Evolutionary conservation across 768 basidiomycete genomes (phyloP).

Genomic region (Boletus vermiculosoides): DNA sequence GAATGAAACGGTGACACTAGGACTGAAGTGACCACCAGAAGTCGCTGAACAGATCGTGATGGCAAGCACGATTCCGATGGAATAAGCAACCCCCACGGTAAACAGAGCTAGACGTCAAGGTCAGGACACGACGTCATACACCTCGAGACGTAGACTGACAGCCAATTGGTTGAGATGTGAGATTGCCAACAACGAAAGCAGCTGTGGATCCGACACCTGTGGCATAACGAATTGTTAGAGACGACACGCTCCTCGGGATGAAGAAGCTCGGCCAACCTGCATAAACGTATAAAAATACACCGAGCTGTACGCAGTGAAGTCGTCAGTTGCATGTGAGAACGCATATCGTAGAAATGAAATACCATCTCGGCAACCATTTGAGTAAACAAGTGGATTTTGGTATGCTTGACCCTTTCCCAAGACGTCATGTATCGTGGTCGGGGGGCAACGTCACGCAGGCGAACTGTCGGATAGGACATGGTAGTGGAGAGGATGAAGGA

Average conservation of each 20-base stretch:
- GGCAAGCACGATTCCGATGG: constrained; percentile 59
- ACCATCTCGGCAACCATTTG: constrained; percentile 66
- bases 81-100: constrained; percentile 59
- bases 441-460: constrained; percentile 42
- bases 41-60: constrained; percentile 49
- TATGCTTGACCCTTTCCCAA: constrained; percentile 53
- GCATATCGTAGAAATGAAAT: constrained; percentile 4
- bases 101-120: constrained; percentile 42
- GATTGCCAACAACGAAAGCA: constrained; percentile 47
- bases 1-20: constrained; percentile 55
- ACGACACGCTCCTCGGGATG: not conserved
- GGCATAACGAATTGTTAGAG: not conserved
- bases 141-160: constrained; percentile 40
- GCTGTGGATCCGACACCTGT: constrained; percentile 57
- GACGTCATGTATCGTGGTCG: constrained; percentile 39
- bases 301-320: constrained; percentile 38
- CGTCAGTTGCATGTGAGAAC: not conserved
- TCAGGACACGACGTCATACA: not conserved
- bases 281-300: constrained; percentile 61
- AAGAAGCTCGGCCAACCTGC: constrained; percentile 36
- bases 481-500: not conserved
- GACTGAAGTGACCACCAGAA: constrained; percentile 67
- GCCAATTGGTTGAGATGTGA: constrained; percentile 43
- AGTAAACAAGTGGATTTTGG: constrained; percentile 48
- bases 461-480: constrained; percentile 32